Conservation (phyloP, 129 eudicot genomes). For the Escallonia rubra region DNA sequence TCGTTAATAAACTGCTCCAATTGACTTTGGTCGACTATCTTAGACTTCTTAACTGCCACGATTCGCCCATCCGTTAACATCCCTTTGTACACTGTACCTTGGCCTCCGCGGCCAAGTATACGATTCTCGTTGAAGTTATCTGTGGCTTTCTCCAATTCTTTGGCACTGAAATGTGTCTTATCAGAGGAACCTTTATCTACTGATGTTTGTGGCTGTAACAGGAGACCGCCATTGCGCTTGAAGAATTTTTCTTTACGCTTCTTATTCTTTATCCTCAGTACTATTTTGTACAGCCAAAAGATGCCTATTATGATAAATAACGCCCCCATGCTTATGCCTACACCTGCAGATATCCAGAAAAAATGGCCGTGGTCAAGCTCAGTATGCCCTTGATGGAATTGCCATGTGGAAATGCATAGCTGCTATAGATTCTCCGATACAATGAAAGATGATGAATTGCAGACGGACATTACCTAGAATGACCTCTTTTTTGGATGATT, state of each 20-base stretch:
- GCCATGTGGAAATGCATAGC: too few species aligned
- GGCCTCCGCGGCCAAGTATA: slow-evolving; percentile 15
- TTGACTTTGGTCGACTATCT: background rate
- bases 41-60: slow-evolving; percentile 13
- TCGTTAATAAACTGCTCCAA: slow-evolving; percentile 17
- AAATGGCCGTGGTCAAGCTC: too few species aligned
- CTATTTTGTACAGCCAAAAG: background rate
- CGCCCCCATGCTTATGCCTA: background rate
- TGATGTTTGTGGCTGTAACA: background rate
- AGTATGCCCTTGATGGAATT: too few species aligned
- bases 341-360: background rate
- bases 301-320: background rate
- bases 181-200: background rate
- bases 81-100: slow-evolving; percentile 20
- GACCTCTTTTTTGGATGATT: too few species aligned
- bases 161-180: slow-evolving; percentile 7
- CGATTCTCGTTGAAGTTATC: slow-evolving; percentile 3
- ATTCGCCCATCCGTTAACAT: slow-evolving; percentile 2
- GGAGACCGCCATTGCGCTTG: background rate
- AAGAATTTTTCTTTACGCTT: background rate
- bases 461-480: too few species aligned
- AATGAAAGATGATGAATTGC: too few species aligned
- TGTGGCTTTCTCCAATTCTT: slow-evolving; percentile 16
- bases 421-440: too few species aligned
- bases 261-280: background rate